phyloP scores from a whole-genome alignment of 1,284 basidiomycete genomes.

The Ganoderma leucocontextum region DNA sequence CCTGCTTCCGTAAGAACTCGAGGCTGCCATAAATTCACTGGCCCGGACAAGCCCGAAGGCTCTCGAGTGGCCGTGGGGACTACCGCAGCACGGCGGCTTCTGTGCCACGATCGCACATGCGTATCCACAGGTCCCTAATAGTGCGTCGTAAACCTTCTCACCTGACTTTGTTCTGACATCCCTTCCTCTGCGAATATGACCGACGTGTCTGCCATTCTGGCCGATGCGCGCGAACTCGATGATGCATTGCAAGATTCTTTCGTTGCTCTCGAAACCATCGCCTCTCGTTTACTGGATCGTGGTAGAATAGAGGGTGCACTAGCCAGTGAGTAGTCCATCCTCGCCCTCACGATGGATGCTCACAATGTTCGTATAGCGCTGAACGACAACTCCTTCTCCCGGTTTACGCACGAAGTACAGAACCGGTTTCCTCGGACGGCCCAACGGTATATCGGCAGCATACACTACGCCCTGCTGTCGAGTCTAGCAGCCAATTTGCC shows the following conservation, averaged over 20 bases:
- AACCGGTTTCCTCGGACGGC: neutral
- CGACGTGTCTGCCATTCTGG: neutral
- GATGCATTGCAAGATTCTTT: neutral
- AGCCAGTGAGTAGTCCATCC: neutral
- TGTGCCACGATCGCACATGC: neutral
- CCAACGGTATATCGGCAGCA: neutral
- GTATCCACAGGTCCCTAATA: neutral
- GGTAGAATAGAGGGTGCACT: constrained; percentile 1
- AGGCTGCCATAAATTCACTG: no score
- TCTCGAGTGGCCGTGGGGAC: constrained; percentile 5
- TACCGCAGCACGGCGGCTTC: constrained; percentile 5
- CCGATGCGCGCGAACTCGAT: neutral
- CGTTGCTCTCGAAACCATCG: neutral
- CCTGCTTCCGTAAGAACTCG: no score
- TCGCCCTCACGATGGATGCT: neutral
- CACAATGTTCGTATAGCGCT: neutral
- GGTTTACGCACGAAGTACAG: neutral
- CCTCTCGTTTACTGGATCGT: neutral
- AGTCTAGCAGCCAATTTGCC: neutral
- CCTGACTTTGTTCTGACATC: neutral
- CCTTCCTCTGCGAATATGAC: neutral
- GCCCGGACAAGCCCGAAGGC: no score
- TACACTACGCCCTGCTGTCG: neutral
- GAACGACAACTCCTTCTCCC: neutral
- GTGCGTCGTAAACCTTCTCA: neutral